Base-by-base conservation (phyloP, 768 basidiomycete genomes). In the Lactarius trivialis region DNA sequence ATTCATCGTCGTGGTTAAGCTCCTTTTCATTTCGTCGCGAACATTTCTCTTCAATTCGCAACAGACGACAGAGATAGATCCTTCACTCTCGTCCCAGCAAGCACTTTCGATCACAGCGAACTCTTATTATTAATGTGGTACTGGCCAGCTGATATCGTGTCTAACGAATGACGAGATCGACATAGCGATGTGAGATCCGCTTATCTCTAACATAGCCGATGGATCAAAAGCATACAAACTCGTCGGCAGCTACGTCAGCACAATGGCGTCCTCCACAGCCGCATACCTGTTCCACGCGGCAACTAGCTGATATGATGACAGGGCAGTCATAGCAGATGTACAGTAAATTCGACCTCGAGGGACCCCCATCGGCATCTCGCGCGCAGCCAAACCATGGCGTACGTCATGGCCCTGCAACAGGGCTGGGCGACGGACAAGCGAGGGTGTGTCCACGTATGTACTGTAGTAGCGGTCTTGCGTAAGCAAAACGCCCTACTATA, bases 271-370 rank as follows among this genome's bases (percentile, higher is more conserved):
- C 77, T 68, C 43, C 28, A 30, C 33, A 33, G 21, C 12, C 34
- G 19, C 36, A 15, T 17, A 11, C 24, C 56, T 11, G 24, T 54
- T 43, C 28, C 5, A 30, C 34, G 7, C 1, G 14, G 32, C n/a
- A 28, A 48, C 12, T 32, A 12, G 14, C 61, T 58, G 45, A 64
- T 53, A 21, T 9, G 48, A 24, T 24, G 11, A n/a, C n/a, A 91
- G 95, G 95, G 96, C 93, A 1, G 91, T 98, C n/a, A 88, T 92
- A 65, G 89, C 93, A 12, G 93, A 93, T n/a, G n/a, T n/a, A n/a
- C n/a, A 19, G 85, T 80, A 67, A 78, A 88, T 37, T 84, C 89
- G 88, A 95, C 69, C 78, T 98, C 14, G 79, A 86, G 66, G 91
- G 84, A 89, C 91, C 0, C 88, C 85, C 4, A 80, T 97, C 34